Evolutionary conservation across 441 rosid species (phyloP).

Genomic region (Brassica balearica): DNA sequence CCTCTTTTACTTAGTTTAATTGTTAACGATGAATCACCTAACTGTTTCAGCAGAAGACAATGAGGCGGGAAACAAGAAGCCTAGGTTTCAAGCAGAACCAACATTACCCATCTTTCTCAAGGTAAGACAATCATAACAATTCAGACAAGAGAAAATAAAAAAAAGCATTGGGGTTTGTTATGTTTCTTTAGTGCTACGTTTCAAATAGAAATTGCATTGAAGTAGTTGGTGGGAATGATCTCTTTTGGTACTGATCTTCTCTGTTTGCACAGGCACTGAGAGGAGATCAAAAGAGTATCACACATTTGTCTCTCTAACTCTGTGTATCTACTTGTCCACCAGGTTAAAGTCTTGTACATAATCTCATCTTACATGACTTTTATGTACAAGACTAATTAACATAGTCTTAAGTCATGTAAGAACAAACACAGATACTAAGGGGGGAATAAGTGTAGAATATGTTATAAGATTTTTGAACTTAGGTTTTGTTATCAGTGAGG

Average conservation of each 20-base stretch:
- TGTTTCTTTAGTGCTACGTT: background rate
- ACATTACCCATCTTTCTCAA: conserved; percentile 88
- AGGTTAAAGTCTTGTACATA: conserved; percentile 81
- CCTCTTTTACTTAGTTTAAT: background rate
- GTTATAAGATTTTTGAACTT: background rate
- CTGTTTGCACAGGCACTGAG: conserved; percentile 46
- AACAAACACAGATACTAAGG: background rate
- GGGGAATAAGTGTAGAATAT: conserved; percentile 1
- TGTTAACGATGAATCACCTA: conserved; percentile 12
- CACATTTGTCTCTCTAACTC: conserved; percentile 26
- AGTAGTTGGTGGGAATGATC: conserved; percentile 36
- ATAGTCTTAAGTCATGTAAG: conserved; percentile 18
- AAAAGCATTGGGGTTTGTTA: background rate
- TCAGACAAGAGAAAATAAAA: background rate
- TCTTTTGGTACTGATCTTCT: conserved; percentile 48
- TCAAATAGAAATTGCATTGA: background rate
- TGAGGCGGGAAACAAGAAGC: conserved; percentile 63
- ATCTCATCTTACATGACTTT: conserved; percentile 58
- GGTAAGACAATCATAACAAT: conserved; percentile 50
- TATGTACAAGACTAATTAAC: conserved; percentile 62
- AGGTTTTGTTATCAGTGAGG: background rate
- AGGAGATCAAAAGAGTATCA: conserved; percentile 31
- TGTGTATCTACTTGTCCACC: conserved; percentile 45
- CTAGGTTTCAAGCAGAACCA: conserved; percentile 78
- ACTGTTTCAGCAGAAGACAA: conserved; percentile 77